Conservation (phyloP, 768 basidiomycete genomes). For the Termitomyces sp. region DNA sequence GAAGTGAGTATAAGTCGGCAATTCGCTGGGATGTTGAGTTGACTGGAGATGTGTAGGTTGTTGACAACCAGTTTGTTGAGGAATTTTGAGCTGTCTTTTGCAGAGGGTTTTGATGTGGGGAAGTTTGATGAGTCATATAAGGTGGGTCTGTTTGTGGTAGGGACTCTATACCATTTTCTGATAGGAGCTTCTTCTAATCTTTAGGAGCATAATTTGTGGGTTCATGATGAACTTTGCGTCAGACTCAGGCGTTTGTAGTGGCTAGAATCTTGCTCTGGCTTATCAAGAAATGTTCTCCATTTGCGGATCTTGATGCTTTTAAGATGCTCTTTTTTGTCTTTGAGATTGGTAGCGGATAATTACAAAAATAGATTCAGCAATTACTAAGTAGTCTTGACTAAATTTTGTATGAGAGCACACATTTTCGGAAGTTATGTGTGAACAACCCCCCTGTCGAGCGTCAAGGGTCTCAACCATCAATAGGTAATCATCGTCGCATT, state of each 20-base stretch:
- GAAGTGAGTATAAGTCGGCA: conserved; percentile 14
- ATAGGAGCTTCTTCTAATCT: background rate
- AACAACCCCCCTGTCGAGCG: too few species aligned
- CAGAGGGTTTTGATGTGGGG: conserved; percentile 10
- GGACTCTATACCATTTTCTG: background rate
- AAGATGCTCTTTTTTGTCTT: background rate
- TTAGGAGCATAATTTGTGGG: conserved; percentile 20
- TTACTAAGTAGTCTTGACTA: too few species aligned
- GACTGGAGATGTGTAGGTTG: conserved; percentile 6
- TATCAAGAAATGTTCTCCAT: background rate
- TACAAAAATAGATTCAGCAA: too few species aligned
- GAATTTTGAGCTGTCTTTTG: conserved; percentile 12
- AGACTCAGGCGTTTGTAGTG: conserved; percentile 4
- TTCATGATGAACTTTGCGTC: conserved; percentile 5
- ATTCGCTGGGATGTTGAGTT: background rate
- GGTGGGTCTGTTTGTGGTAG: conserved; percentile 4
- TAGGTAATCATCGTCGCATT: too few species aligned
- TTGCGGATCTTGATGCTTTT: background rate
- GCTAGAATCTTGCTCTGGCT: too few species aligned
- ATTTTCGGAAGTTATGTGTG: too few species aligned
- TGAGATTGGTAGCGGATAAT: too few species aligned
- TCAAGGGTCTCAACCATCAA: too few species aligned
- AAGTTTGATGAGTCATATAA: conserved; percentile 18
- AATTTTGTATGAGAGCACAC: too few species aligned
- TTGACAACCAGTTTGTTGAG: conserved; percentile 10